Conservation (phyloP, 2,329 filamentous ascomycete genomes). For the Xylaria sp. region DNA sequence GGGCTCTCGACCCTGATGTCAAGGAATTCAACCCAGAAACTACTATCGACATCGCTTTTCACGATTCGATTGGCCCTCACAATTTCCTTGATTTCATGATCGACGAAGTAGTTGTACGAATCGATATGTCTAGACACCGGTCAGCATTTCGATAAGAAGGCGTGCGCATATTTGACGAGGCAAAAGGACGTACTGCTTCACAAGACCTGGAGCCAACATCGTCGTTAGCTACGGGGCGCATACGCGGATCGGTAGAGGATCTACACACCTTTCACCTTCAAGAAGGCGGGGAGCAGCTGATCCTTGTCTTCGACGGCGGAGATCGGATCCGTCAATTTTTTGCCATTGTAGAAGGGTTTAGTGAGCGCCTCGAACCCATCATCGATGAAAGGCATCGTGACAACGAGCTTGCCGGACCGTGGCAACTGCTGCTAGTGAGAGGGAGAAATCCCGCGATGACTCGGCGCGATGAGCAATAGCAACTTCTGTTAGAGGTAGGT, state of each 20-base stretch:
- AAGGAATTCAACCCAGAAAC: constrained; percentile 92
- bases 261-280: constrained; percentile 85
- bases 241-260: constrained; percentile 23
- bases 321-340: constrained; percentile 72
- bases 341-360: constrained; percentile 75
- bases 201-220: constrained; percentile 58
- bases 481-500: neutral
- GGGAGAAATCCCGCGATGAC: constrained; percentile 26
- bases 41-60: constrained; percentile 89
- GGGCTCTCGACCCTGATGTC: constrained; percentile 89
- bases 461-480: constrained; percentile 24
- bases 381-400: constrained; percentile 64
- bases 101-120: constrained; percentile 98
- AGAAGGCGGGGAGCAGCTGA: constrained; percentile 94
- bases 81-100: constrained; percentile 96
- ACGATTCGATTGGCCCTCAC: constrained; percentile 90
- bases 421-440: constrained; percentile 26
- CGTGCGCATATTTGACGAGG: neutral
- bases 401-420: constrained; percentile 29
- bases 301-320: constrained; percentile 86
- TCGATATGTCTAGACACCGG: constrained; percentile 75
- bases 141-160: constrained; percentile 28
- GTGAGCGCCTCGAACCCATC: constrained; percentile 73
- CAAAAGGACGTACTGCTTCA: constrained; percentile 75
- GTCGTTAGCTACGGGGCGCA: constrained; percentile 21